Percentiles rank a stretch among this genome's conserved stretches.
These are phyloP conservation scores for Leishmania arabica DNA, from an alignment of 208 protist species.

Conservation along the genomic window DNA sequence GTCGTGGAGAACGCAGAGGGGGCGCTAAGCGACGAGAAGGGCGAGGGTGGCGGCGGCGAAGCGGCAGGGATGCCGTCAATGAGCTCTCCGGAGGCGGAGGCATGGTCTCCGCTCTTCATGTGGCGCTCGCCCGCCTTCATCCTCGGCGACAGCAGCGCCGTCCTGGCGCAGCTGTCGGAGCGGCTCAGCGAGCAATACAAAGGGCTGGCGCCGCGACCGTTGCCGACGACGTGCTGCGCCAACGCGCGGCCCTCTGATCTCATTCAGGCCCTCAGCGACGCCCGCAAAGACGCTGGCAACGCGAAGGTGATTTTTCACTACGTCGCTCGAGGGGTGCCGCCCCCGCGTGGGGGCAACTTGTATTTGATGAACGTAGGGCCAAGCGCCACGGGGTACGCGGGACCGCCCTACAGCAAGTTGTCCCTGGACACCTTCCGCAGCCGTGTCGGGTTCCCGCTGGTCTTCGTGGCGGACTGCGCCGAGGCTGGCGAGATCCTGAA, in stretches of 20 bases:
- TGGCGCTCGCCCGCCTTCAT: slow-evolving; percentile 80
- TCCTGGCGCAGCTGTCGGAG: slow-evolving; percentile 60
- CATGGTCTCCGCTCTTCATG: slow-evolving; percentile 52
- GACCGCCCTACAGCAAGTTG: slow-evolving; percentile 42
- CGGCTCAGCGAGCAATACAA: slow-evolving; percentile 76
- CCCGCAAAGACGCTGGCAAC: slow-evolving; percentile 62
- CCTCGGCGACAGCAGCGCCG: slow-evolving; percentile 48
- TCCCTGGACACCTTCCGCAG: slow-evolving; percentile 60
- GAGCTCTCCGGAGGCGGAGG: slow-evolving; percentile 27
- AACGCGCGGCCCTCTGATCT: slow-evolving; percentile 67
- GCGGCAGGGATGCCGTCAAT: slow-evolving; percentile 22
- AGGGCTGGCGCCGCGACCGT: slow-evolving; percentile 60
- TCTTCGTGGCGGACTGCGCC: slow-evolving; percentile 85
- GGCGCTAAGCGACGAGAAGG: slow-evolving; percentile 24
- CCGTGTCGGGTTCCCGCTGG: slow-evolving; percentile 72
- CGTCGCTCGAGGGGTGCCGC: slow-evolving; percentile 66
- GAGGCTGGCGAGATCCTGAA: slow-evolving; percentile 69
- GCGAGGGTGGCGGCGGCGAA: slow-evolving; percentile 20
- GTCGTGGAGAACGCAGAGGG: slow-evolving; percentile 51
- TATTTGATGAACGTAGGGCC: slow-evolving; percentile 45
- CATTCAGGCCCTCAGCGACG: slow-evolving; percentile 56
- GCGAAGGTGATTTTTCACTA: slow-evolving; percentile 88
- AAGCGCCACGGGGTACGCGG: slow-evolving; percentile 21
- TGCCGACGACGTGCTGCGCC: slow-evolving; percentile 51
- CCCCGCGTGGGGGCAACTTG: slow-evolving; percentile 50